These are phyloP conservation scores for Zasmidium cellare DNA, from an alignment of 2,329 filamentous ascomycete species.

Conservation along the genomic window DNA sequence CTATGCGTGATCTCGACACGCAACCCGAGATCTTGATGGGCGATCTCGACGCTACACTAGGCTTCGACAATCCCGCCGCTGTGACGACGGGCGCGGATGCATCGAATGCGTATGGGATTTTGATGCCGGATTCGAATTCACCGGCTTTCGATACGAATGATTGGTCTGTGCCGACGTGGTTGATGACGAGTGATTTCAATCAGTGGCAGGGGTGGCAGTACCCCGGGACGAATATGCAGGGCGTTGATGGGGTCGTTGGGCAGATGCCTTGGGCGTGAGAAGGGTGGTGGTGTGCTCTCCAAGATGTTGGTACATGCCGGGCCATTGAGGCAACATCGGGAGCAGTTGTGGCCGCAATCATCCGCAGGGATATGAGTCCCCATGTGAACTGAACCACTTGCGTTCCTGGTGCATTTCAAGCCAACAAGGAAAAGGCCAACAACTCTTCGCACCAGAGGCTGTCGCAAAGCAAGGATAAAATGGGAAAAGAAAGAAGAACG, in stretches of 20 bases:
- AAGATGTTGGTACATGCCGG: not conserved
- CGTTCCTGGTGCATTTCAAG: too few relatives aligned
- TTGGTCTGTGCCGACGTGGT: not conserved
- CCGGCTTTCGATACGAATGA: not conserved
- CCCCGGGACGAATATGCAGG: not conserved
- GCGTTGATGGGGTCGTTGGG: not conserved
- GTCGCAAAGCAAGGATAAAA: too few relatives aligned
- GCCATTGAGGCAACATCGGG: too few relatives aligned
- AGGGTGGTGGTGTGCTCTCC: not conserved
- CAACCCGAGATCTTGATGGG: not conserved
- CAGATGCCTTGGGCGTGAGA: not conserved
- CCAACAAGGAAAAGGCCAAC: too few relatives aligned
- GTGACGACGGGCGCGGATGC: not conserved
- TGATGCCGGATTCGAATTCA: not conserved
- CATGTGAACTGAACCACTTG: too few relatives aligned
- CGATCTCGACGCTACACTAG: not conserved
- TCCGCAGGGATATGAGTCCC: too few relatives aligned
- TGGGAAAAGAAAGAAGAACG: too few relatives aligned
- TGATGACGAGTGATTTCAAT: not conserved
- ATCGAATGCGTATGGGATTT: not conserved
- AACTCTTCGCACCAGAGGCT: too few relatives aligned
- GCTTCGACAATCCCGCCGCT: not conserved
- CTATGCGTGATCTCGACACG: not conserved
- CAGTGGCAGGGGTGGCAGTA: not conserved
- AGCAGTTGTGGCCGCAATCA: too few relatives aligned